Evolutionary conservation across 2,329 filamentous ascomycete genomes (phyloP).

Genomic region (Neonectria magnoliae): DNA sequence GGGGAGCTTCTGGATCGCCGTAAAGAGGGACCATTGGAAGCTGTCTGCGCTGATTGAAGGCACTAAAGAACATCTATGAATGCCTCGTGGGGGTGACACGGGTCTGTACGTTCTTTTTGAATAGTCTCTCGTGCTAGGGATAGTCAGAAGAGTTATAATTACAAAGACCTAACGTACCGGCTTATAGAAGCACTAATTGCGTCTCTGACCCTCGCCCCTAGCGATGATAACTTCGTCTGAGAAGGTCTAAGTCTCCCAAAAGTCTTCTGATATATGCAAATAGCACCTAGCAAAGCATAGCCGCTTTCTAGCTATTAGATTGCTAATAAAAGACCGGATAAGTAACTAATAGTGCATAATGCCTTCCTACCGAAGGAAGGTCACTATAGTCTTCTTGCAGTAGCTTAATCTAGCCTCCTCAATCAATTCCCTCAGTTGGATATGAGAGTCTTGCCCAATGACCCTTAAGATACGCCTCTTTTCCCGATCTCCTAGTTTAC

Average conservation of each 20-base stretch:
- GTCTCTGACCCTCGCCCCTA: too few relatives aligned
- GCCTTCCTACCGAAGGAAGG: too few relatives aligned
- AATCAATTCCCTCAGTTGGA: too few relatives aligned
- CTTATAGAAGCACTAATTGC: neutral
- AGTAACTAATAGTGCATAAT: too few relatives aligned
- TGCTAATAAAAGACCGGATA: neutral
- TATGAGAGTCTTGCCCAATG: too few relatives aligned
- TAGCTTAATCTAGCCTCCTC: too few relatives aligned
- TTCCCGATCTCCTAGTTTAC: too few relatives aligned
- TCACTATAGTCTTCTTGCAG: too few relatives aligned
- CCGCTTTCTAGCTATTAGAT: too few relatives aligned
- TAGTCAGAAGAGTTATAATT: neutral
- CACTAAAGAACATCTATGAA: conserved; percentile 2
- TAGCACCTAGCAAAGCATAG: neutral
- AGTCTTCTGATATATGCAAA: neutral
- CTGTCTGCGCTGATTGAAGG: neutral
- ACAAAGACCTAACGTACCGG: neutral
- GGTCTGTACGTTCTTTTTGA: neutral
- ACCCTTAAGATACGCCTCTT: too few relatives aligned
- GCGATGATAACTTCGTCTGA: neutral
- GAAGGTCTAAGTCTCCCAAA: neutral
- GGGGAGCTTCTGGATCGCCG: neutral
- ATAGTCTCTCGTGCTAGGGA: neutral
- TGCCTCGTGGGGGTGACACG: neutral
- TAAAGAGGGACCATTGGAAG: neutral